Evolutionary conservation across 345 rosid species (phyloP).

Genomic region (Kernera saxatilis): DNA sequence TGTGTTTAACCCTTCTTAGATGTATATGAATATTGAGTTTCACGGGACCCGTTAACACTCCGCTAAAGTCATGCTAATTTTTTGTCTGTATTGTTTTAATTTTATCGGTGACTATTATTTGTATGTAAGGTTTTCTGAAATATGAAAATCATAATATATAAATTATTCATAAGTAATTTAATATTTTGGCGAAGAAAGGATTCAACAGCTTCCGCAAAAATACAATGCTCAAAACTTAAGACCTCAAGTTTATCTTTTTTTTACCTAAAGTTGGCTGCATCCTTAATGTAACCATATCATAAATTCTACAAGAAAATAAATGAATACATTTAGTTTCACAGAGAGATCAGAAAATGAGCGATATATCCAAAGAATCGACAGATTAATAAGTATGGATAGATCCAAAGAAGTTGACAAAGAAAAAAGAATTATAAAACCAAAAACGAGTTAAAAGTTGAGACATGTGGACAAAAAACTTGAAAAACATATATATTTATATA

Average conservation of each 20-base stretch:
- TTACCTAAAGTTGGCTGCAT: background rate
- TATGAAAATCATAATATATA: background rate
- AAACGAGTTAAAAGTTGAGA: conserved; percentile 9
- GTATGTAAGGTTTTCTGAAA: no score
- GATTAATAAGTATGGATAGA: background rate
- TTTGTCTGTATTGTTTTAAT: no score
- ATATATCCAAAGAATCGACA: conserved; percentile 9
- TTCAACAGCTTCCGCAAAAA: background rate
- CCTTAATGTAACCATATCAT: background rate
- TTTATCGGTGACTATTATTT: no score
- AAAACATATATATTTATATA: background rate
- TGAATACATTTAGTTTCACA: background rate
- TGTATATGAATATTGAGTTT: background rate
- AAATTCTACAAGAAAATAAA: background rate
- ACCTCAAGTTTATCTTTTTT: background rate
- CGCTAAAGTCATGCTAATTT: background rate
- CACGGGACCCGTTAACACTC: background rate
- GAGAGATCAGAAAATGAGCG: background rate
- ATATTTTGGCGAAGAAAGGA: background rate
- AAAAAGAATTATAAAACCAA: conserved; percentile 2
- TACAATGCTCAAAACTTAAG: background rate
- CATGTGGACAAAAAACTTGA: conserved; percentile 4
- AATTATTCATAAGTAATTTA: background rate
- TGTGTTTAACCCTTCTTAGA: background rate
- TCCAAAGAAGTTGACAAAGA: background rate